Conservation (phyloP, 768 basidiomycete genomes). For the Macrolepiota dolichaula region DNA sequence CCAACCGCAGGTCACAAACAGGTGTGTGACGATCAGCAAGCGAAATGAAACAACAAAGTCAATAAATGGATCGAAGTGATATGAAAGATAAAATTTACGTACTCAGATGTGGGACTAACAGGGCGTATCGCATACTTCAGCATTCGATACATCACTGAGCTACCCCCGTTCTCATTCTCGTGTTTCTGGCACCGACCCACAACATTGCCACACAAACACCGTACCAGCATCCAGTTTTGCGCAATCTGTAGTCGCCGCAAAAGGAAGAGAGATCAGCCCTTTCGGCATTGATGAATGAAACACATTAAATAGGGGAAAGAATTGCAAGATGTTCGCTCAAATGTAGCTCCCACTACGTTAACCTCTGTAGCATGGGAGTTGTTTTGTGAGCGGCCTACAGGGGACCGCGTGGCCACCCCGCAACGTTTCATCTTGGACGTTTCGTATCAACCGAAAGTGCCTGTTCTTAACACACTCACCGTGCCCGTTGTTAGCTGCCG, state of each 20-base stretch:
- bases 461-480: conserved; percentile 29
- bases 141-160: conserved; percentile 56
- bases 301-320: conserved; percentile 13
- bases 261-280: conserved; percentile 8
- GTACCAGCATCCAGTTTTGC: conserved; percentile 62
- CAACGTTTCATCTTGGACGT: conserved; percentile 69
- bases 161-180: conserved; percentile 23
- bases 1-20: conserved; percentile 1
- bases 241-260: conserved; percentile 38
- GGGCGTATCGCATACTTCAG: conserved; percentile 85
- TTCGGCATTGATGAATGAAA: not conserved
- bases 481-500: conserved; percentile 17
- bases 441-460: conserved; percentile 88
- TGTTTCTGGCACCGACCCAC: conserved; percentile 68
- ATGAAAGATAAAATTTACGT: conserved; percentile 27
- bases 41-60: not conserved
- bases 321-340: conserved; percentile 63
- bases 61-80: not conserved
- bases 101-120: conserved; percentile 60
- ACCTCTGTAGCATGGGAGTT: conserved; percentile 77
- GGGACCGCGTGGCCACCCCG: conserved; percentile 15
- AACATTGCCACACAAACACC: conserved; percentile 83
- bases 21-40: not conserved
- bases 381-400: conserved; percentile 64
- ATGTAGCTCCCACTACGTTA: conserved; percentile 84